Evolutionary conservation across 495 filamentous ascomycete genomes (phyloP).

Genomic region (Bryoglossum gracile): DNA sequence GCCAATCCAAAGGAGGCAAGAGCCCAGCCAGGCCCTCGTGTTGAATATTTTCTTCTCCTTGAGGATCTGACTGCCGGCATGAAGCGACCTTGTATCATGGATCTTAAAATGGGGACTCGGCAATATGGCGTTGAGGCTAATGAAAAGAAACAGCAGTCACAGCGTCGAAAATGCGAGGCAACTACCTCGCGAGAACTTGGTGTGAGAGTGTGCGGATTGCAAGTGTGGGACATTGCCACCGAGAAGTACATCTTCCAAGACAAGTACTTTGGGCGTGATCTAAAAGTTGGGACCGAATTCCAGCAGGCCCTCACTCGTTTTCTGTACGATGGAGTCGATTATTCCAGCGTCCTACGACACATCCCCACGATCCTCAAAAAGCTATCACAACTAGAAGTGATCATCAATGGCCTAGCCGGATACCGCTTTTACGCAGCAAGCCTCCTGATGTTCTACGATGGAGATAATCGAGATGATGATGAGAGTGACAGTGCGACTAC

Average conservation of each 20-base stretch:
- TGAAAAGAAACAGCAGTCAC: conserved; percentile 87
- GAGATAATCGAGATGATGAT: conserved; percentile 47
- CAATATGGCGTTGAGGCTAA: conserved; percentile 94
- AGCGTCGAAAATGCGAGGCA: conserved; percentile 81
- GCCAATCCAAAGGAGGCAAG: conserved; percentile 78
- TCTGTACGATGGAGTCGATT: conserved; percentile 82
- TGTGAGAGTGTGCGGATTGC: conserved; percentile 90
- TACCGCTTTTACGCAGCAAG: conserved; percentile 97
- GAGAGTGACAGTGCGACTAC: conserved; percentile 40
- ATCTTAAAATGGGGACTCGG: conserved; percentile 98
- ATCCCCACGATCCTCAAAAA: conserved; percentile 84
- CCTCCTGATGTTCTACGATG: conserved; percentile 90
- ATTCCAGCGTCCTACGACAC: conserved; percentile 68
- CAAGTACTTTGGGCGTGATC: conserved; percentile 90
- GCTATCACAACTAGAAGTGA: conserved; percentile 69
- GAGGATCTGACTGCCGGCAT: conserved; percentile 96
- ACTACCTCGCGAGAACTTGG: conserved; percentile 90
- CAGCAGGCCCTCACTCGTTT: conserved; percentile 83
- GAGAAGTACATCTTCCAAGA: conserved; percentile 85
- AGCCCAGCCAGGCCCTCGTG: conserved; percentile 51
- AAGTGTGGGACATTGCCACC: conserved; percentile 84
- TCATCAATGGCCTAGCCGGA: conserved; percentile 68
- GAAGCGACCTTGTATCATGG: conserved; percentile 91
- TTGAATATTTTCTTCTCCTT: conserved; percentile 89
- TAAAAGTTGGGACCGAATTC: conserved; percentile 87